Base-by-base conservation (phyloP, 345 rosid genomes). In the Lepidium sativum region DNA sequence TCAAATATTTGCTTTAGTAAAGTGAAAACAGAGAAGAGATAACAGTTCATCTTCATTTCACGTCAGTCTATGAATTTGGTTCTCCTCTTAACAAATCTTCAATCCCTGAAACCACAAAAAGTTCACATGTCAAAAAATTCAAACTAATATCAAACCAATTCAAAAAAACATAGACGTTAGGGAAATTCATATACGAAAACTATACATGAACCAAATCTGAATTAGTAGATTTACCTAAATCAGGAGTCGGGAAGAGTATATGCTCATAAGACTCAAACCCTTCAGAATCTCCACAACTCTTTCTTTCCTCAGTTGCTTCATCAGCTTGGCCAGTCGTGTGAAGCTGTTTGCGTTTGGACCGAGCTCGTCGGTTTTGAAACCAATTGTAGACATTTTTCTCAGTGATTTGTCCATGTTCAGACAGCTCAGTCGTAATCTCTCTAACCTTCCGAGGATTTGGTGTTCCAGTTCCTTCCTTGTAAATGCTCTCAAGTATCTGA, bases 311-410 rank as follows among this genome's bases (percentile, higher is more conserved):
- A 12, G 65, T 65, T 8, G 61, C 77, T 9, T 73, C 37, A 17
- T 66, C 81, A 2, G 62, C 42, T 39, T 17, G 70, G 49, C 17
- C 48, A 50, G 23, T 60, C 14, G 50, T 25, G 49, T 3, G 72
- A 20, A 54, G 44, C 51, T 79, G 79, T 74, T 84, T 86, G 41
- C 85, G 75, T 50, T 89, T 89, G 1, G 83, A 73, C 32, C 89
- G 86, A 66, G 89, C 97, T 37, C 89, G 72, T 21, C 95, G 63
- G 57, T 89, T 89, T 53, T 85, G 91, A 64, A 86, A 89, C 97
- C 91, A 89, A 45, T 86, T 82, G 61, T 85, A 86, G 31, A 27
- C 31, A 27, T 4, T 86, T 6, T 82, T 77, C 75, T 86, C 97
- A 0, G 83, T 62, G 49, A 85, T 76, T 18, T 75, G 85, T 29